Evolutionary conservation across 1,284 basidiomycete genomes (phyloP).

Genomic region (Polyporus tsugae): DNA sequence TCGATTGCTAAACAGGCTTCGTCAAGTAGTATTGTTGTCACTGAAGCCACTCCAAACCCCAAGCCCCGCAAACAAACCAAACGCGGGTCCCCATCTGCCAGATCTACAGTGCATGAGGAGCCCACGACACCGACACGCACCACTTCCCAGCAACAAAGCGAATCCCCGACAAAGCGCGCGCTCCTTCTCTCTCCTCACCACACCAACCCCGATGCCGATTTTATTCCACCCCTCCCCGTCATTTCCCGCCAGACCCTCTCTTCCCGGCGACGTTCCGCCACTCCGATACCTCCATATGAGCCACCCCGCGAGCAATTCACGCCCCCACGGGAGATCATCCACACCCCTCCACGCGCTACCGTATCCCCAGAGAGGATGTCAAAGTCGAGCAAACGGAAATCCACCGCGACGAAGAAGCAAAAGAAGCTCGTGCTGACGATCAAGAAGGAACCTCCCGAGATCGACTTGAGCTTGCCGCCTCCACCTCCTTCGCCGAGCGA

Average conservation of each 20-base stretch:
- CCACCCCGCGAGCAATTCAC: conserved; percentile 72
- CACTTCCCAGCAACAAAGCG: conserved; percentile 38
- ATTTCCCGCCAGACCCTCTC: conserved; percentile 35
- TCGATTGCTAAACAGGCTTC: conserved; percentile 20
- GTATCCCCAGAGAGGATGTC: conserved; percentile 35
- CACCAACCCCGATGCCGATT: conserved; percentile 61
- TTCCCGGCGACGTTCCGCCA: conserved; percentile 45
- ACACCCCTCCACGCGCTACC: conserved; percentile 46
- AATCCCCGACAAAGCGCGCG: conserved; percentile 43
- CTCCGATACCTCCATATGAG: conserved; percentile 68
- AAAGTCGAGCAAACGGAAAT: conserved; percentile 49
- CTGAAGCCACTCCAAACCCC: conserved; percentile 62
- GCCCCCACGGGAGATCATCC: conserved; percentile 67
- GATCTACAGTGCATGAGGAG: conserved; percentile 28
- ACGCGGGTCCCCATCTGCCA: conserved; percentile 44
- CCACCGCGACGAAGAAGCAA: conserved; percentile 39
- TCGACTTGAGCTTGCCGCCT: conserved; percentile 63
- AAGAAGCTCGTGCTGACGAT: conserved; percentile 47
- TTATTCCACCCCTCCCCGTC: conserved; percentile 47
- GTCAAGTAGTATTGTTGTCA: conserved; percentile 31
- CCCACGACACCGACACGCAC: conserved; percentile 38
- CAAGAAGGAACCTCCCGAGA: conserved; percentile 71
- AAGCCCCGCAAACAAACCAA: conserved; percentile 65
- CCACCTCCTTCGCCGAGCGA: conserved; percentile 78
- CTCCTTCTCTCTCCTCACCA: conserved; percentile 54